Evolutionary conservation across 768 basidiomycete species (phyloP).

Genomic region (Hortiboletus campestris): DNA sequence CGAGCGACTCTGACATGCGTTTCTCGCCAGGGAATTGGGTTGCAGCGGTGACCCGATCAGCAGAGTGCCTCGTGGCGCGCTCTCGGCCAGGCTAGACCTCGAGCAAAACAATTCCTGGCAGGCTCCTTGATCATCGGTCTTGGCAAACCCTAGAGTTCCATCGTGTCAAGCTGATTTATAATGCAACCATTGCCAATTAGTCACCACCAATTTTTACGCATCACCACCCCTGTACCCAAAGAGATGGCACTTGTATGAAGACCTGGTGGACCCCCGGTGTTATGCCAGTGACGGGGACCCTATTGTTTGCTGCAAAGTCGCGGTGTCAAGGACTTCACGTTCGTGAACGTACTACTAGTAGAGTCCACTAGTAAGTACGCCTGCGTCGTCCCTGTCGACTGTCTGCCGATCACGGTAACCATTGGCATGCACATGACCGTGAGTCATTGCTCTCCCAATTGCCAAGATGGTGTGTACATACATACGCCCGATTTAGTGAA

Average conservation of each 20-base stretch:
- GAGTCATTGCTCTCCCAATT: too few species aligned
- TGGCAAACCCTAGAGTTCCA: not conserved
- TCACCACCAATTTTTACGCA: not conserved
- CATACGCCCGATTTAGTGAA: too few species aligned
- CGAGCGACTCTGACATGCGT: not conserved
- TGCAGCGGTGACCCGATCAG: not conserved
- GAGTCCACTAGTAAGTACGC: too few species aligned
- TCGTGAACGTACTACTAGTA: not conserved
- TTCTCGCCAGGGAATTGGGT: not conserved
- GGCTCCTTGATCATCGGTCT: not conserved
- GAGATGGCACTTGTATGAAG: not conserved
- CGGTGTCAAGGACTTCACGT: not conserved
- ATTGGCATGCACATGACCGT: too few species aligned
- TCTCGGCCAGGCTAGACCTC: constrained; percentile 1
- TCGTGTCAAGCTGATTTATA: too few species aligned
- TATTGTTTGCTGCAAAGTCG: not conserved
- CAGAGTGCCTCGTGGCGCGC: not conserved
- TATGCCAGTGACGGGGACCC: not conserved
- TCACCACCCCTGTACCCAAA: not conserved
- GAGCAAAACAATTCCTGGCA: not conserved
- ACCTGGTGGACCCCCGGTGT: not conserved
- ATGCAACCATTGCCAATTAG: too few species aligned
- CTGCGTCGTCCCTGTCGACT: too few species aligned
- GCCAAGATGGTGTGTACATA: too few species aligned
- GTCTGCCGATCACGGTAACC: too few species aligned